Evolutionary conservation across 331 rosid species (phyloP), one percentile per base, ranked within the genome.

Genomic region (Stylosanthes scabra): DNA sequence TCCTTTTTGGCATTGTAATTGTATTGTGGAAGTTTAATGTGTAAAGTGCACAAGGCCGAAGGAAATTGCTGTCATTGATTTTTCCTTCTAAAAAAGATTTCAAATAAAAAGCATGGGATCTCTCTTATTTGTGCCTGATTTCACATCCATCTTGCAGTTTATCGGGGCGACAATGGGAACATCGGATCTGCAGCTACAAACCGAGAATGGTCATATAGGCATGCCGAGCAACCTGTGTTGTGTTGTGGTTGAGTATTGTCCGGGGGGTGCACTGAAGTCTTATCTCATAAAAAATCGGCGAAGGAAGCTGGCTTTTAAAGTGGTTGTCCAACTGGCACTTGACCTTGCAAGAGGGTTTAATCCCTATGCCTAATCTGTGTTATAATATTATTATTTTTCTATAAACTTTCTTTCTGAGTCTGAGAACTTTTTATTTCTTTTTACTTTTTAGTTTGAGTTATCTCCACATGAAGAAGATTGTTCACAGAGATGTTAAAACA

Each of bases 331-430:
- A 75, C 89, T 94, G 75, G 96, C 99, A 70, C 88, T 94, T 70
- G 99, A 94, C 82, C 99, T 94, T 83, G 99, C 99, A 13, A 79
- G 96, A 87, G 99, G 99, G 99, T 94, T 78, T 71, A 83, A 52
- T 78, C 80, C 84, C 54, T 76, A 20, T 74, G 78, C 87, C 52
- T 61, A 76, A 80, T 83, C 83, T 81, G 2, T 71, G 67, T 82
- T 77, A 61, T 74, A 16, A 49, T 28, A 73, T 25, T 49, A 16
- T 54, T 20, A 68, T 16, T 49, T 63, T 78, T 28, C 46, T 50
- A 7, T 45, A 16, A 55, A 45, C 59, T 74, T 50, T 60, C 66
- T 49, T 72, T 66, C 80, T 75, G 44, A 72, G 62, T 56, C 54
- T 66, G 70, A 68, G 47, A 57, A 50, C 11, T n/a, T 59, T 68